phyloP scores from a whole-genome alignment of 495 filamentous ascomycete genomes.

The Xanthoparmelia taractica region DNA sequence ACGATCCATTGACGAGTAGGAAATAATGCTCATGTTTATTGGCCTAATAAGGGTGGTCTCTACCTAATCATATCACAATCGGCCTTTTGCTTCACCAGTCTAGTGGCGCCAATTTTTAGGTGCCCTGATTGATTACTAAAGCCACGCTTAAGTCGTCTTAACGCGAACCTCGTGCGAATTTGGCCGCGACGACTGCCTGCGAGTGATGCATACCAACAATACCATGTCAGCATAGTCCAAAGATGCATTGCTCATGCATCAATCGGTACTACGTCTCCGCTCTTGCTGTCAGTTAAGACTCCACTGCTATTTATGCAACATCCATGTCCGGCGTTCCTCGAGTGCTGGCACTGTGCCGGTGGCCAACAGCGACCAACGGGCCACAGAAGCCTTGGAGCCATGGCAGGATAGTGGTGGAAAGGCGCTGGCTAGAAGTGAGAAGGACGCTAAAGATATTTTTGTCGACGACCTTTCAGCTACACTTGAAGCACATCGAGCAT shows the following conservation, averaged over 20 bases:
- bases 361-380: background rate
- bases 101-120: too few species aligned
- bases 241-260: conserved; percentile 16
- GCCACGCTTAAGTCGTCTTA: background rate
- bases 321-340: background rate
- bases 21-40: background rate
- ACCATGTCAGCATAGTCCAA: conserved; percentile 11
- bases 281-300: background rate
- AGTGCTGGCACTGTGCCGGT: background rate
- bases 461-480: conserved; percentile 35
- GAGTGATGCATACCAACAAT: background rate
- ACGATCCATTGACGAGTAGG: background rate
- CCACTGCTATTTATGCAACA: background rate
- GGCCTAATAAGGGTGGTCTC: background rate
- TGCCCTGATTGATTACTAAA: background rate
- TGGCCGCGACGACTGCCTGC: background rate
- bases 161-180: background rate
- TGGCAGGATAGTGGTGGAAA: background rate
- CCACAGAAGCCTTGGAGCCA: background rate
- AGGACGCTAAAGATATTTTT: conserved; percentile 16
- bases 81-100: too few species aligned
- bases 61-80: too few species aligned
- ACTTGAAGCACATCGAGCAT: conserved; percentile 44
- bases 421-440: background rate
- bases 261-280: background rate